A percentile compares a stretch with the other conserved stretches of the same genome.
Evolutionary conservation across 352 stramenopile species (phyloP).

Genomic region (Phytopythium montanum): DNA sequence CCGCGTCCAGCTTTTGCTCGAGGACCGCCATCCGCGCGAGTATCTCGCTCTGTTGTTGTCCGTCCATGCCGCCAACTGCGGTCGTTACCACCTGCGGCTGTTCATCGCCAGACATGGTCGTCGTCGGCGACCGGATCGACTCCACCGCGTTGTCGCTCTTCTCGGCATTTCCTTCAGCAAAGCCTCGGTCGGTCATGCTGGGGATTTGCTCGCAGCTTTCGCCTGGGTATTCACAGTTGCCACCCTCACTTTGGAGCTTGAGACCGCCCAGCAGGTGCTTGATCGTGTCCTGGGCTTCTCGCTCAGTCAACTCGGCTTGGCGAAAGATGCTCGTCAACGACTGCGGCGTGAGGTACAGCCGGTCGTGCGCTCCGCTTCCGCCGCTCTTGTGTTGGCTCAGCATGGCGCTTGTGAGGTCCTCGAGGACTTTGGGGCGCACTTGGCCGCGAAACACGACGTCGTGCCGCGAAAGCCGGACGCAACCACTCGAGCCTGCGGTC

Average conservation of each 20-base stretch:
- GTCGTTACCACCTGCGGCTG: not conserved
- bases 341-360: slow-evolving; percentile 10
- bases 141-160: not conserved
- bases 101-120: not conserved
- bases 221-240: too few relatives aligned
- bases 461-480: not conserved
- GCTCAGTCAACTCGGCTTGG: slow-evolving; percentile 14
- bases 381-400: slow-evolving; percentile 6
- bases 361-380: not conserved
- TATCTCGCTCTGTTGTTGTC: not conserved
- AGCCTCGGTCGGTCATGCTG: not conserved
- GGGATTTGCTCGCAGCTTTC: not conserved
- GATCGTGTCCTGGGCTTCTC: slow-evolving; percentile 20
- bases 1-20: not conserved
- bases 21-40: not conserved
- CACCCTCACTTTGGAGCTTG: not conserved
- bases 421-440: slow-evolving; percentile 17
- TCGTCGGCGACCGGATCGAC: not conserved
- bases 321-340: slow-evolving; percentile 19
- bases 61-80: not conserved
- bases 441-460: slow-evolving; percentile 20
- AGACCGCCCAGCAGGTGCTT: slow-evolving; percentile 18
- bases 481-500: slow-evolving; percentile 8
- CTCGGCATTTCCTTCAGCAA: not conserved
- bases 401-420: slow-evolving; percentile 7